Base-by-base conservation (phyloP, 2,329 filamentous ascomycete genomes). In the Botrytis medusae region DNA sequence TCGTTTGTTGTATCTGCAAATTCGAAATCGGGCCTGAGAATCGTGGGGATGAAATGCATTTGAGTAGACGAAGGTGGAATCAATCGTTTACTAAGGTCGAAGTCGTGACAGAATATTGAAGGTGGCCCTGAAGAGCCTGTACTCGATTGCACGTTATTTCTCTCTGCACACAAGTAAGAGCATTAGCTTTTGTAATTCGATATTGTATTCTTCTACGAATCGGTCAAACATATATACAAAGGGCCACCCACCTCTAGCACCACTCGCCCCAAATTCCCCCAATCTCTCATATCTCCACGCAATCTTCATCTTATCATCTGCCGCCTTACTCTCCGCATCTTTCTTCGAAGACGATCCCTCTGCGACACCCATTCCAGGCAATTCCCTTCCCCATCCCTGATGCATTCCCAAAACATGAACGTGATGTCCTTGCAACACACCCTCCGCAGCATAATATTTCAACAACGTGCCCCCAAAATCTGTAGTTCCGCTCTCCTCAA, bases 231-330 rank as follows among this genome's bases (percentile, higher is more conserved):
- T 91, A 90, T 90, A 89, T 87, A 78, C 72, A 74, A 73, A 74
- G 69, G 72, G 76, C 69, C 72, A 77, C 79, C 79, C 84, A 84
- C 74, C 85, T 84, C 75, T 85, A 80, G 74, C 82, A 71, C 86
- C 83, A 74, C 86, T 86, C 81, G 74, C 82, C 70, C 86, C 90
- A 78, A 90, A 91, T 76, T 92, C 91, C 25, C 92, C 92, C 71
- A 98, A 83, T 48, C 90, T 88, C 82, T 98, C 95, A 83, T 99
- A 99, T 82, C 96, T 88, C 96, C 96, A 99, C 5, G 96, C 96
- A 84, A 99, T 99, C 84, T 97, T 98, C 96, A 99, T 98, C 82
- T 91, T 95, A 75, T 95, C 92, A 22, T 87, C 86, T 2, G 83
- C 79, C 4, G 81, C 77, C 25, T 80, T 72, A 57, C 77, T 81